phyloP scores from a whole-genome alignment of 2,329 filamentous ascomycete genomes.

The Ascochyta lentis region DNA sequence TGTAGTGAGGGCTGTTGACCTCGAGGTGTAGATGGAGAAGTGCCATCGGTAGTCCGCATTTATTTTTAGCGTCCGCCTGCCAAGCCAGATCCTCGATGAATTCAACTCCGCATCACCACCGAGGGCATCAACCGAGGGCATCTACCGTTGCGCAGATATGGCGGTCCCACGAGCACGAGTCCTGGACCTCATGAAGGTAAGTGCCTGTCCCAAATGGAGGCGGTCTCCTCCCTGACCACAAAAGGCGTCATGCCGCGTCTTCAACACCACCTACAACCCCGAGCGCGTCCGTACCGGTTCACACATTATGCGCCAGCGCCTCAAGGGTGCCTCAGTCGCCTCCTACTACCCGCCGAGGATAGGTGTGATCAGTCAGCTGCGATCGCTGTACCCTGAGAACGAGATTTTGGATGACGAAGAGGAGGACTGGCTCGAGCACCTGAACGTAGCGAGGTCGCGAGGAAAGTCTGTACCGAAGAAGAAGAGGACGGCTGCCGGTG shows the following conservation, averaged over 20 bases:
- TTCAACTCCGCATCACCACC: constrained; percentile 21
- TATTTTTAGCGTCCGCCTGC: constrained; percentile 22
- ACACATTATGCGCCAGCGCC: constrained; percentile 86
- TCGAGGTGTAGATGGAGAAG: neutral
- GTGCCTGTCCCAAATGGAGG: neutral
- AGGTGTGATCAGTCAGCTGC: constrained; percentile 75
- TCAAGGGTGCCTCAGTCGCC: constrained; percentile 81
- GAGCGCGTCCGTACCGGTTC: constrained; percentile 82
- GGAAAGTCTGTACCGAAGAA: constrained; percentile 92
- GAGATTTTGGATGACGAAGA: constrained; percentile 77
- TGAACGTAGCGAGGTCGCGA: constrained; percentile 60
- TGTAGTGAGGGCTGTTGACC: neutral
- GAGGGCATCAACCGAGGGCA: constrained; percentile 8
- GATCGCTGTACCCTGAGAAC: constrained; percentile 71
- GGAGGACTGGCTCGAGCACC: constrained; percentile 78
- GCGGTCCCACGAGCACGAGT: constrained; percentile 61
- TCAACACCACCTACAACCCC: constrained; percentile 90
- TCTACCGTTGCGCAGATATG: constrained; percentile 47
- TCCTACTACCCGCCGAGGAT: constrained; percentile 86
- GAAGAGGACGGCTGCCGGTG: constrained; percentile 69
- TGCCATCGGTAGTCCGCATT: constrained; percentile 16
- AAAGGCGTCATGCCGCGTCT: constrained; percentile 89
- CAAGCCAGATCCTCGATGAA: constrained; percentile 22
- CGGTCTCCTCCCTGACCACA: constrained; percentile 10
- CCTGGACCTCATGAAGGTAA: constrained; percentile 79